Base-by-base conservation (phyloP, 306 rosid species). In the Potentilla sterilis region DNA sequence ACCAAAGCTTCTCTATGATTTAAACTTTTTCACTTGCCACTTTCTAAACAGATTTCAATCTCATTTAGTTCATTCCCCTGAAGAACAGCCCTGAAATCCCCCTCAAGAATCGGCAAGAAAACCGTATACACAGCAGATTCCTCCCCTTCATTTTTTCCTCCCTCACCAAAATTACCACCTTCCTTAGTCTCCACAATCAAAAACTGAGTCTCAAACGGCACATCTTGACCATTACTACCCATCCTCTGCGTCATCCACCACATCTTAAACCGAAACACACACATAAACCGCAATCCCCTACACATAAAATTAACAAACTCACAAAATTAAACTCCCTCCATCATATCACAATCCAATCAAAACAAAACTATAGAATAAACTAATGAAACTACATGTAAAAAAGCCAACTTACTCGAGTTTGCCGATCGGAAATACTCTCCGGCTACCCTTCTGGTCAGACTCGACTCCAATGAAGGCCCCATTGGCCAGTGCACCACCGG, bases 201-300 rank as follows among this genome's bases (percentile, higher is more conserved):
- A 79, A 92, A 95, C 72, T 95, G 97, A 0, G 98, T 95, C 86
- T 94, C 98, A 65, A 88, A 24, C 5, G 98, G 98, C 19, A 94
- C 44, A 24, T 94, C 97, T 55, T 86, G 69, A 51, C 98, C 97
- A 14, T 78, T 78, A 34, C 41, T 81, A 0, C 98, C 97, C 94
- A 94, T 94, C 82, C 97, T 88, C 85, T 95, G 97, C 5, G 97
- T 89, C 97, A 95, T 92, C 98, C 98, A 95, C 98, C 98, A 95
- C 89, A 95, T 72, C 46, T 92, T 95, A 85, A 95, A 95, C 44
- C 98, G 90, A 40, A 92, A 92, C 21, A 81, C 82, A 61, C 98
- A 83, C 96, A 95, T 88, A 71, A 95, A 90, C 2, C 93, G 71
- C 90, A 92, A 76, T 3, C 93, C 96, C 80, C 67, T 28, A 34